Evolutionary conservation across 192 early-diverging fungal species (phyloP).

Genomic region (Coemansia sp.): DNA sequence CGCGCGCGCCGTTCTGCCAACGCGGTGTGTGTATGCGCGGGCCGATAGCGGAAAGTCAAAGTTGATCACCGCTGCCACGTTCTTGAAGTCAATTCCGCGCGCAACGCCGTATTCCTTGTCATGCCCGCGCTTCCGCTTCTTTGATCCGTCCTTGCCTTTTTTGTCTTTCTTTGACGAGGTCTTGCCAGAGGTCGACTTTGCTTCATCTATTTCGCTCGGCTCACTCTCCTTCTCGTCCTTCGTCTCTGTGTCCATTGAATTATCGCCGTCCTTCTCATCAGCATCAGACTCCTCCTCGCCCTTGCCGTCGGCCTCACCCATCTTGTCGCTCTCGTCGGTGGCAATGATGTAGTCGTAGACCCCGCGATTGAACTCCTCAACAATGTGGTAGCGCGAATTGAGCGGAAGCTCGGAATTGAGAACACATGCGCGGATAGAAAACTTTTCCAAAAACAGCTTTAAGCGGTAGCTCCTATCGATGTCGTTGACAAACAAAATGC

Average conservation of each 20-base stretch:
- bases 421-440: constrained; percentile 86
- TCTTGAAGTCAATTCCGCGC: constrained; percentile 94
- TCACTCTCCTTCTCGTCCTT: constrained; percentile 21
- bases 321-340: constrained; percentile 83
- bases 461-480: constrained; percentile 91
- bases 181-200: constrained; percentile 10
- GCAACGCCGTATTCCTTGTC: constrained; percentile 95
- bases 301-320: constrained; percentile 65
- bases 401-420: constrained; percentile 95
- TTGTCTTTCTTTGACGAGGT: constrained; percentile 18
- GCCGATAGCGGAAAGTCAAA: constrained; percentile 92
- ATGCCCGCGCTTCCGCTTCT: constrained; percentile 54
- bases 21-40: constrained; percentile 88
- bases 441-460: constrained; percentile 96
- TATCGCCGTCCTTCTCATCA: constrained; percentile 25
- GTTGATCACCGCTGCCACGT: constrained; percentile 92
- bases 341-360: constrained; percentile 95
- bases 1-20: constrained; percentile 94
- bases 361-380: constrained; percentile 96
- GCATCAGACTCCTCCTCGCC: constrained; percentile 56
- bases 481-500: constrained; percentile 94
- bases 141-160: constrained; percentile 32
- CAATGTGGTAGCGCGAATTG: constrained; percentile 90
- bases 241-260: constrained; percentile 19
- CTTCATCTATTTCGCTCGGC: constrained; percentile 26